A percentile compares a stretch with the other conserved stretches of the same genome.
phyloP scores from a whole-genome alignment of 2,329 filamentous ascomycete species.

The Metarhizium rileyi region DNA sequence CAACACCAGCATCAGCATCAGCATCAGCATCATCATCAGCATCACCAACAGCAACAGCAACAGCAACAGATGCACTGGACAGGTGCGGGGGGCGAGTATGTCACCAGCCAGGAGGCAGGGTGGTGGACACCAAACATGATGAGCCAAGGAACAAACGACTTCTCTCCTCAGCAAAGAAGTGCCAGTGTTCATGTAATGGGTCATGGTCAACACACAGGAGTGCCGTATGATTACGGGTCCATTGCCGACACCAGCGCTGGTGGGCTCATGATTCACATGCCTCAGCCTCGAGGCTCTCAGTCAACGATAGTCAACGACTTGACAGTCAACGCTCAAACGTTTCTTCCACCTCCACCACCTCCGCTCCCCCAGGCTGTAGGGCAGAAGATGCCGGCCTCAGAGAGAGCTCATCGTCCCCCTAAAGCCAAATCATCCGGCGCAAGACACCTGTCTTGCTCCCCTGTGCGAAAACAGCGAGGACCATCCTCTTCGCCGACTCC shows the following conservation, averaged over 20 bases:
- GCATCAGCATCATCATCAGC: slow-evolving; percentile 13
- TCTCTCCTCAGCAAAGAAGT: slow-evolving; percentile 24
- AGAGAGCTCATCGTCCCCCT: slow-evolving; percentile 36
- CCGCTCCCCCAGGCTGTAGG: slow-evolving; percentile 13
- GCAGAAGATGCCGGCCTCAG: slow-evolving; percentile 14
- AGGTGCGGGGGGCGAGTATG: slow-evolving; percentile 19
- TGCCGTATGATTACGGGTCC: slow-evolving; percentile 29
- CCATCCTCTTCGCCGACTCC: slow-evolving; percentile 32
- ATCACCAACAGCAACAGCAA: slow-evolving; percentile 11
- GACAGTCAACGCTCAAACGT: slow-evolving; percentile 23
- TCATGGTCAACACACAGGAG: slow-evolving; percentile 29
- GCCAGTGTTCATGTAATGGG: slow-evolving; percentile 29
- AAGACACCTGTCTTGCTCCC: slow-evolving; percentile 32
- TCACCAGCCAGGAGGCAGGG: slow-evolving; percentile 14
- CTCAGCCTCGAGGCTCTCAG: slow-evolving; percentile 29
- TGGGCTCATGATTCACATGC: slow-evolving; percentile 46
- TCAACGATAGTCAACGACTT: slow-evolving; percentile 28
- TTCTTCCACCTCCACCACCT: slow-evolving; percentile 24
- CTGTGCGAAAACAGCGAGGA: slow-evolving; percentile 32
- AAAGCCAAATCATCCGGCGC: slow-evolving; percentile 45
- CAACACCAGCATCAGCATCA: slow-evolving; percentile 2
- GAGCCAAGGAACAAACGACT: slow-evolving; percentile 15
- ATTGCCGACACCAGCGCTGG: slow-evolving; percentile 21
- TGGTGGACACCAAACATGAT: slow-evolving; percentile 24
- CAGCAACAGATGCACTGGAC: slow-evolving; percentile 12